These are phyloP conservation scores for Wickerhamiella kurtzmanii DNA, from an alignment of 805 yeast genomes.

Conservation along the genomic window DNA sequence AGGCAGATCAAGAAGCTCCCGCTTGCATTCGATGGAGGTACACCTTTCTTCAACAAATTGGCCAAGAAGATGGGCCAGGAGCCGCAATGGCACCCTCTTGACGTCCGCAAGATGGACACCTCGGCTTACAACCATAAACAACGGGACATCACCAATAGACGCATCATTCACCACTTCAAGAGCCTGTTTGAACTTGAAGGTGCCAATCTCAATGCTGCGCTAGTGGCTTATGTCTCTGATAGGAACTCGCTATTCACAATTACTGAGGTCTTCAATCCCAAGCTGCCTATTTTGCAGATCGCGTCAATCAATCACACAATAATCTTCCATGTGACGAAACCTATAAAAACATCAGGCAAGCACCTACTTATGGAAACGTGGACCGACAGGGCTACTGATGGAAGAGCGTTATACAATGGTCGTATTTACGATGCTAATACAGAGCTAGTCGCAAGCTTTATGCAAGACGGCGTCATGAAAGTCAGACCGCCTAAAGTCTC, in stretches of 20 bases:
- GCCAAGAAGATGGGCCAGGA: conserved; percentile 2
- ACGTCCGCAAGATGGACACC: conserved; percentile 21
- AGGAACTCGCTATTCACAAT: conserved; percentile 25
- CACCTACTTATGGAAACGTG: conserved; percentile 24
- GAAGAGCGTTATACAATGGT: conserved; percentile 23
- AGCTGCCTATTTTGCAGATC: conserved; percentile 12
- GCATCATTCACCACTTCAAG: conserved; percentile 21
- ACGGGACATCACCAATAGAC: conserved; percentile 12
- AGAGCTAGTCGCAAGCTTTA: conserved; percentile 20
- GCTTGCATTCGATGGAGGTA: conserved; percentile 22
- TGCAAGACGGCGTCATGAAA: conserved; percentile 21
- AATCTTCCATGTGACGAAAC: conserved; percentile 19
- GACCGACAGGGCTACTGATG: conserved; percentile 21
- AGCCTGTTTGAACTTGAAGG: conserved; percentile 14
- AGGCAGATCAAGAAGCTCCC: conserved; percentile 11
- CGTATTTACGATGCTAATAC: conserved; percentile 18
- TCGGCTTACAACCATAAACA: conserved; percentile 11
- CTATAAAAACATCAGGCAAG: conserved; percentile 12
- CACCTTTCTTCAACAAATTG: background rate
- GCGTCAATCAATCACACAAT: conserved; percentile 24
- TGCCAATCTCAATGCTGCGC: conserved; percentile 22
- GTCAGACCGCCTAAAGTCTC: too few species aligned
- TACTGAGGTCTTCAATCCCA: conserved; percentile 19
- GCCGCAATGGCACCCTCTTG: conserved; percentile 21
- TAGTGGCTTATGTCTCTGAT: conserved; percentile 24